Evolutionary conservation across 177 flowering plant species (phyloP).

Genomic region (Vitis hybrid): DNA sequence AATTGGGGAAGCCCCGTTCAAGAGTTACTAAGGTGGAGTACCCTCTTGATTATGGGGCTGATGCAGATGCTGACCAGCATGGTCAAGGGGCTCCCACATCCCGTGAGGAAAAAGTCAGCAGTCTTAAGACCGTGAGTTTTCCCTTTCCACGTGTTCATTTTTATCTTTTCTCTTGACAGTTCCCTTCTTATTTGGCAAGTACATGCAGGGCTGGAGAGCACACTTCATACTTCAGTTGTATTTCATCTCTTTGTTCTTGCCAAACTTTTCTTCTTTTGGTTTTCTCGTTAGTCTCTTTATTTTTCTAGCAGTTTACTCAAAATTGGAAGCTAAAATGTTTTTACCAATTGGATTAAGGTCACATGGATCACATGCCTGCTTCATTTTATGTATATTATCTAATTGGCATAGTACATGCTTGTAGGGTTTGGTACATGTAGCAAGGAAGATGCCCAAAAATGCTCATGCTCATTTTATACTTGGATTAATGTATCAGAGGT

Average conservation of each 20-base stretch:
- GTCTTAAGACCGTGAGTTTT: slow-evolving; percentile 77
- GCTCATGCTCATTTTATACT: slow-evolving; percentile 93
- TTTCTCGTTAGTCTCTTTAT: not conserved
- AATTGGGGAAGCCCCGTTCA: slow-evolving; percentile 52
- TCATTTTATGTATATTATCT: not conserved
- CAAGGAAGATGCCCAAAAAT: slow-evolving; percentile 94
- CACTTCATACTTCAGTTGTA: not conserved
- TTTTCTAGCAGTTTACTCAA: not conserved
- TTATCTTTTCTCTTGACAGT: not conserved
- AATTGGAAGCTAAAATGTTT: not conserved
- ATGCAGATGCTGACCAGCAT: slow-evolving; percentile 71
- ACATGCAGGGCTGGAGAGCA: not conserved
- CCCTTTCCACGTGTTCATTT: not conserved
- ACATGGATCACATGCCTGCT: not conserved
- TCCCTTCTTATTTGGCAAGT: not conserved
- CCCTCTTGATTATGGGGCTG: slow-evolving; percentile 61
- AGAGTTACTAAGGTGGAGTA: slow-evolving; percentile 48
- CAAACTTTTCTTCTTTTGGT: not conserved
- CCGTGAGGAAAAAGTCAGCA: slow-evolving; percentile 91
- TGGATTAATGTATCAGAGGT: slow-evolving; percentile 90
- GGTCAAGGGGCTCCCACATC: slow-evolving; percentile 60
- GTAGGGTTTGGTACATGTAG: slow-evolving; percentile 84
- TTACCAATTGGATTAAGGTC: not conserved
- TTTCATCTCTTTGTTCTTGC: not conserved
- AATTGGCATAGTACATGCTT: slow-evolving; percentile 7